These are phyloP conservation scores for Halophytophthora batemanensis DNA, from an alignment of 352 stramenopile species.

Conservation along the genomic window DNA sequence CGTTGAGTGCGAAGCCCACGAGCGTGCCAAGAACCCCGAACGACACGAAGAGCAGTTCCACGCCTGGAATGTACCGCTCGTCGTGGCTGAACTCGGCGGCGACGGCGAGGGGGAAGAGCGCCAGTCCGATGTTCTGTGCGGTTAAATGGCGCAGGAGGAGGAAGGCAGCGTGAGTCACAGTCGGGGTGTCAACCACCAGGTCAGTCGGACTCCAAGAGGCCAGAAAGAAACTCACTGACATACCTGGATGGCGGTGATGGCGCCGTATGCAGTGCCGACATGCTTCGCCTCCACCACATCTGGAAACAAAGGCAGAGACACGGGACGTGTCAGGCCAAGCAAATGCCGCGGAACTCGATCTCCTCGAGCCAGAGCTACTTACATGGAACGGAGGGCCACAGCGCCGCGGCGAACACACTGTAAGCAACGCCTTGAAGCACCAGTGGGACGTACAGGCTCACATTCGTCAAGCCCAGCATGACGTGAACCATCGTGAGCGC, in stretches of 20 bases:
- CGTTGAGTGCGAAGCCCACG: constrained; percentile 68
- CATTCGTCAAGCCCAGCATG: constrained; percentile 70
- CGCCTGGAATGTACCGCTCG: constrained; percentile 71
- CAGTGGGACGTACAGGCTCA: constrained; percentile 82
- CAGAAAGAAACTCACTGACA: constrained; percentile 2
- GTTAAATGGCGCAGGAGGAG: no score
- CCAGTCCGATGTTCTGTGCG: constrained; percentile 74
- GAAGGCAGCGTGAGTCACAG: constrained; percentile 1
- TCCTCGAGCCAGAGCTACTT: constrained; percentile 13
- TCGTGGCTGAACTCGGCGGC: constrained; percentile 69
- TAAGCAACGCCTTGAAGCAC: constrained; percentile 91
- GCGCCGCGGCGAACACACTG: constrained; percentile 88
- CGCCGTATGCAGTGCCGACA: constrained; percentile 90
- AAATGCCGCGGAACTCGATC: no score
- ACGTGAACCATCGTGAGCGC: constrained; percentile 84
- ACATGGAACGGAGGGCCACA: constrained; percentile 91
- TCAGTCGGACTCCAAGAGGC: neutral
- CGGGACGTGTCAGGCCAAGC: no score
- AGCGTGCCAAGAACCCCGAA: constrained; percentile 72
- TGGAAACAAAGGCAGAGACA: constrained; percentile 2
- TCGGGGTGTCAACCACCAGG: constrained; percentile 5
- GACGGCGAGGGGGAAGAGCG: constrained; percentile 74
- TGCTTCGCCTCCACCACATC: constrained; percentile 87
- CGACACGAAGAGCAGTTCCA: constrained; percentile 81
- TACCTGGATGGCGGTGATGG: constrained; percentile 92